A percentile compares a stretch with the other conserved stretches of the same genome.
Conservation (phyloP, 768 basidiomycete species). For the Calocera cornea region DNA sequence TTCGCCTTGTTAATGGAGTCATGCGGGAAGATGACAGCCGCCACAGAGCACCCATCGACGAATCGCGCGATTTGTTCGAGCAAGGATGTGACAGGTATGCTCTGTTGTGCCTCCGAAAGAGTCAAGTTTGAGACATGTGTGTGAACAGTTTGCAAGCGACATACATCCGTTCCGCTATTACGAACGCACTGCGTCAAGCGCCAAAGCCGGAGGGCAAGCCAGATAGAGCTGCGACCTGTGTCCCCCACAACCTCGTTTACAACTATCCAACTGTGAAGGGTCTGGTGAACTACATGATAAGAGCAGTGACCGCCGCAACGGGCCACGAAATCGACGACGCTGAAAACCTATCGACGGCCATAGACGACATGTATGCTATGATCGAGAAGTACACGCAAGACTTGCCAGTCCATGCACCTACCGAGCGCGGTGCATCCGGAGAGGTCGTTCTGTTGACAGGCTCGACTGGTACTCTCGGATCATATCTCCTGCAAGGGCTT, state of each 20-base stretch:
- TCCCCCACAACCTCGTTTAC: conserved; percentile 25
- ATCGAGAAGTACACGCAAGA: conserved; percentile 30
- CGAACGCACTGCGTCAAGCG: conserved; percentile 17
- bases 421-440: neutral
- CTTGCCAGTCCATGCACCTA: conserved; percentile 11
- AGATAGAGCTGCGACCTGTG: neutral
- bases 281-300: conserved; percentile 18
- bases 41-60: neutral
- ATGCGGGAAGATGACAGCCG: neutral
- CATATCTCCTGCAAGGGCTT: neutral
- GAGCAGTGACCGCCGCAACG: conserved; percentile 11
- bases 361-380: conserved; percentile 26
- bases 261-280: conserved; percentile 29
- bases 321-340: conserved; percentile 5
- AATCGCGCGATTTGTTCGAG: neutral
- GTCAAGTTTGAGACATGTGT: too few relatives aligned
- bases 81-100: neutral
- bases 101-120: too few relatives aligned
- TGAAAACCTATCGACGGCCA: conserved; percentile 8
- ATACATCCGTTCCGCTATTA: conserved; percentile 26
- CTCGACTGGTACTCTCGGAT: neutral
- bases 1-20: neutral
- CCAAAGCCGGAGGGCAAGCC: conserved; percentile 2
- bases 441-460: neutral
- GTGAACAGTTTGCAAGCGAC: conserved; percentile 26